phyloP scores from a whole-genome alignment of 192 early-diverging fungal species.

The Piromyces sp. region DNA sequence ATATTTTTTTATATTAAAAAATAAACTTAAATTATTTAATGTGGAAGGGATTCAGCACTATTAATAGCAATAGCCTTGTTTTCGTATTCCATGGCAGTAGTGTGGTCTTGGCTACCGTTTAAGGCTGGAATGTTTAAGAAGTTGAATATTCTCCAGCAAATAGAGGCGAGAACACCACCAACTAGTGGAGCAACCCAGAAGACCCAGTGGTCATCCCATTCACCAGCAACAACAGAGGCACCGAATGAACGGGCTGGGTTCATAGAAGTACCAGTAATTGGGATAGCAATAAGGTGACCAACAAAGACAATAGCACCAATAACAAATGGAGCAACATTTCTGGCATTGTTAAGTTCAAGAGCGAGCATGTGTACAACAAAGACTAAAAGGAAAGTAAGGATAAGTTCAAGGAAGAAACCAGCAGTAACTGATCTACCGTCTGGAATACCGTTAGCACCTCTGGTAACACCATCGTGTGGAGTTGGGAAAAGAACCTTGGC shows the following conservation, averaged over 20 bases:
- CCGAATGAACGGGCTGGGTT: conserved; percentile 52
- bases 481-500: conserved; percentile 7
- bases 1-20: too few species aligned
- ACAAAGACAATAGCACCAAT: conserved; percentile 22
- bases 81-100: not conserved
- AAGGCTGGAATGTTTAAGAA: not conserved
- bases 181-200: conserved; percentile 41
- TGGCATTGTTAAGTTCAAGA: conserved; percentile 17
- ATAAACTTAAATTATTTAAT: not conserved
- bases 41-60: not conserved
- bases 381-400: conserved; percentile 20
- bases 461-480: conserved; percentile 9
- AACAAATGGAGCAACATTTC: conserved; percentile 16
- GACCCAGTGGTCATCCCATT: conserved; percentile 32
- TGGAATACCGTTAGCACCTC: conserved; percentile 3
- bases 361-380: conserved; percentile 18
- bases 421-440: conserved; percentile 8
- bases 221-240: conserved; percentile 24
- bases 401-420: conserved; percentile 12
- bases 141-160: conserved; percentile 5
- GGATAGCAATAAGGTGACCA: conserved; percentile 16
- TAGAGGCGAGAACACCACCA: conserved; percentile 19
- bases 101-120: not conserved
- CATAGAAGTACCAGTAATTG: conserved; percentile 28
- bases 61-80: not conserved